Base-by-base conservation (phyloP, 2,329 filamentous ascomycete species). In the Talaromyces sp. region DNA sequence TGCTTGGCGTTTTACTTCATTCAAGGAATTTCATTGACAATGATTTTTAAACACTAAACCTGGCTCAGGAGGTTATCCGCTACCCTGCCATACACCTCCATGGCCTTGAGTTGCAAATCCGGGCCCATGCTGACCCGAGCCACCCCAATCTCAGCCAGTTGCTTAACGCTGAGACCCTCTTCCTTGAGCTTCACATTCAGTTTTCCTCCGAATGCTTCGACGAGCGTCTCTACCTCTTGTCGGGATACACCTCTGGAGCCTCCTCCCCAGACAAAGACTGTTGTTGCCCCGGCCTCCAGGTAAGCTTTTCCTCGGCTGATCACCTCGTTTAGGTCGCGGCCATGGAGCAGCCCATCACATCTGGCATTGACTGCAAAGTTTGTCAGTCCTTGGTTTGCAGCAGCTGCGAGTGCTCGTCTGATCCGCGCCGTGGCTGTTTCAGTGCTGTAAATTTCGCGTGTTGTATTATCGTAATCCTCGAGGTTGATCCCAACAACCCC, bases 401-500 rank as follows among this genome's bases (percentile, higher is more conserved):
- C 83, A 0, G 78, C 75, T 0, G 69, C 63, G 7, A 85, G 58
- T 0, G 75, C 81, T 0, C 65, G 63, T 32, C 19, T 53, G 13
- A 59, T 44, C 15, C 57, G 30, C 28, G 6, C 32, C 9, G 33
- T 42, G 22, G 59, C 59, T 8, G n/a, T 36, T 36, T 44, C 55
- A 32, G 9, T 4, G 61, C 36, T 6, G 64, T 71, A 13, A 68
- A 66, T n/a, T 61, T 66, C 69, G 13, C 66, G 75, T 56, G 67
- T 73, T 47, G 68, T 77, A 13, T 47, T 47, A 70, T 75, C 77
- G 60, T 66, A 77, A 60, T 88, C 85, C 63, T 88, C 85, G 2
- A 88, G 76, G 66, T 88, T 88, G 55, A 80, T 81, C 0, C 85
- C 85, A 1, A 82, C 81, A 0, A 77, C 84, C 0, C 85, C 85